Evolutionary conservation across 2,329 filamentous ascomycete genomes (phyloP).

Genomic region (Emergomyces orientalis): DNA sequence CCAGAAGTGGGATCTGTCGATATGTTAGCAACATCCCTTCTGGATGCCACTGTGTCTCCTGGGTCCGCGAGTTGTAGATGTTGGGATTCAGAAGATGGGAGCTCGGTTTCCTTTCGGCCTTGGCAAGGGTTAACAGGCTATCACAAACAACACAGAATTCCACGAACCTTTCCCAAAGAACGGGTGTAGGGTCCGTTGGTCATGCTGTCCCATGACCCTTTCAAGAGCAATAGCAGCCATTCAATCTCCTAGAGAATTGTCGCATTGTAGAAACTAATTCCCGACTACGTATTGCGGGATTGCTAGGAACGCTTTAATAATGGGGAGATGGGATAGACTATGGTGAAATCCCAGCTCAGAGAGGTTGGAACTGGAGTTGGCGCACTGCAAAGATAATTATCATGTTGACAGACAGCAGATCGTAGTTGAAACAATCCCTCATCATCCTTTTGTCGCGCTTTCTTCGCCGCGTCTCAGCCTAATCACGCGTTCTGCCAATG

Average conservation of each 20-base stretch:
- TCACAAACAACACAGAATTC: background rate
- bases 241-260: background rate
- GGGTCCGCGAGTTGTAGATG: background rate
- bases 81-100: background rate
- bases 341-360: background rate
- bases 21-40: background rate
- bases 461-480: slow-evolving; percentile 2
- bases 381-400: background rate
- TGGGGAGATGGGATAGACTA: background rate
- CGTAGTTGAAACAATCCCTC: background rate
- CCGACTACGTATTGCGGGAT: too few species aligned
- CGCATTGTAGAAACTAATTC: background rate
- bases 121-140: background rate
- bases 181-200: slow-evolving; percentile 33
- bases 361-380: background rate
- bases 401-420: background rate
- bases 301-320: background rate
- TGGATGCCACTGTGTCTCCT: background rate
- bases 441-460: background rate
- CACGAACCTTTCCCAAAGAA: slow-evolving; percentile 34
- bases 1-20: background rate
- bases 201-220: slow-evolving; percentile 33
- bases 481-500: slow-evolving; percentile 1
- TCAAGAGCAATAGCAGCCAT: slow-evolving; percentile 8
- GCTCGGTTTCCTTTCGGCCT: slow-evolving; percentile 8